Conservation (phyloP, 768 basidiomycete species). For the Cubamyces sp. region DNA sequence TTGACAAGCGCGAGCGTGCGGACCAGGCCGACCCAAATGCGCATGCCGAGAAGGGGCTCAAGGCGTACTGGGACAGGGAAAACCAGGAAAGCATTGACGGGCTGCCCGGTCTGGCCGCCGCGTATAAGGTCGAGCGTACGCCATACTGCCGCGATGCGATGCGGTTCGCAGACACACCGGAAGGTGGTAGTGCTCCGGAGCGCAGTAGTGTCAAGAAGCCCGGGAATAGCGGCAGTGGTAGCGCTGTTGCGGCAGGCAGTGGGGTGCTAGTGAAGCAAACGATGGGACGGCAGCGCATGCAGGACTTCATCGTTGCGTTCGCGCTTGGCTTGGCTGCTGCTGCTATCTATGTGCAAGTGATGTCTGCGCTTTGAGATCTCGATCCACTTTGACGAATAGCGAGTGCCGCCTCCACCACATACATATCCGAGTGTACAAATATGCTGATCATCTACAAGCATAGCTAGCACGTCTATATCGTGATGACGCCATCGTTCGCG, state of each 20-base stretch:
- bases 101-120: slow-evolving; percentile 49
- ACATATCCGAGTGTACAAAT: too few species aligned
- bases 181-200: too few species aligned
- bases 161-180: slow-evolving; percentile 22
- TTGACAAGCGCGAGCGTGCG: slow-evolving; percentile 45
- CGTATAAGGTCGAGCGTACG: slow-evolving; percentile 28
- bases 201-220: too few species aligned
- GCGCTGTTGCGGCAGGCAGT: neutral
- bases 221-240: neutral
- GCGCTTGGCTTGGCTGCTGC: slow-evolving; percentile 35
- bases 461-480: too few species aligned
- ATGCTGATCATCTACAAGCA: too few species aligned
- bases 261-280: neutral
- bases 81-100: slow-evolving; percentile 63
- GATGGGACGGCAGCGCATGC: neutral
- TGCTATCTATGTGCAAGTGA: slow-evolving; percentile 18
- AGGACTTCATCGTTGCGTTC: slow-evolving; percentile 34
- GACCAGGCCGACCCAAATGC: slow-evolving; percentile 39
- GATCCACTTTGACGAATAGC: neutral
- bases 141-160: slow-evolving; percentile 13
- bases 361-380: neutral
- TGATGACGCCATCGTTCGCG: too few species aligned
- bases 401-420: too few species aligned
- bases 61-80: slow-evolving; percentile 54
- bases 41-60: slow-evolving; percentile 48